phyloP scores from a whole-genome alignment of 2,329 filamentous ascomycete genomes.

The Didymella glomerata region DNA sequence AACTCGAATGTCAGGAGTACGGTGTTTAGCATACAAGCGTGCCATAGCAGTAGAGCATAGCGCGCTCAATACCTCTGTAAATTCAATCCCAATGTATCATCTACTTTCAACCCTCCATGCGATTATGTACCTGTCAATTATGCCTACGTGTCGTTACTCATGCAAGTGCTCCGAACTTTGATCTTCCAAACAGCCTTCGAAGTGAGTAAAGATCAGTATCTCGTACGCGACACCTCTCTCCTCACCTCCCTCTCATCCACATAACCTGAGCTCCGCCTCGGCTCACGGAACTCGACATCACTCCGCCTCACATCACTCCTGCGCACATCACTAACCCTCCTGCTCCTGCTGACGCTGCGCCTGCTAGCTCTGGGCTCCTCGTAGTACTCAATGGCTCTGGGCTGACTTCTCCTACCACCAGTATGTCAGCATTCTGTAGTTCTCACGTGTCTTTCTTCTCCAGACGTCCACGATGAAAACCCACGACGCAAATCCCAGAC shows the following conservation, averaged over 20 bases:
- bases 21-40: constrained; percentile 21
- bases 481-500: too few relatives aligned
- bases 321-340: constrained; percentile 39
- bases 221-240: constrained; percentile 43
- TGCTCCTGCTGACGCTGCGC: constrained; percentile 37
- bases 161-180: background rate
- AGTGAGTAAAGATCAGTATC: constrained; percentile 25
- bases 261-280: constrained; percentile 34
- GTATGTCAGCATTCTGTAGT: background rate
- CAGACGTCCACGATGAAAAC: too few relatives aligned
- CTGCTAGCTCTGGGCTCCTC: constrained; percentile 40
- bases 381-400: constrained; percentile 39
- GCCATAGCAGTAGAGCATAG: constrained; percentile 15
- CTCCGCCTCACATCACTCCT: constrained; percentile 17
- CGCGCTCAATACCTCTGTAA: constrained; percentile 19
- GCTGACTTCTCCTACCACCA: constrained; percentile 26
- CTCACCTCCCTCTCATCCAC: constrained; percentile 39
- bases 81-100: constrained; percentile 15
- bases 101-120: background rate
- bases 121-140: background rate
- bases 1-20: constrained; percentile 20
- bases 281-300: constrained; percentile 27
- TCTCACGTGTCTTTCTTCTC: background rate
- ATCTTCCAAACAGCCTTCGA: background rate
- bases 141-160: constrained; percentile 1